A percentile compares a stretch with the other conserved stretches of the same genome.
Evolutionary conservation across 2,329 filamentous ascomycete genomes (phyloP).

Genomic region (Aspergillus sp.): DNA sequence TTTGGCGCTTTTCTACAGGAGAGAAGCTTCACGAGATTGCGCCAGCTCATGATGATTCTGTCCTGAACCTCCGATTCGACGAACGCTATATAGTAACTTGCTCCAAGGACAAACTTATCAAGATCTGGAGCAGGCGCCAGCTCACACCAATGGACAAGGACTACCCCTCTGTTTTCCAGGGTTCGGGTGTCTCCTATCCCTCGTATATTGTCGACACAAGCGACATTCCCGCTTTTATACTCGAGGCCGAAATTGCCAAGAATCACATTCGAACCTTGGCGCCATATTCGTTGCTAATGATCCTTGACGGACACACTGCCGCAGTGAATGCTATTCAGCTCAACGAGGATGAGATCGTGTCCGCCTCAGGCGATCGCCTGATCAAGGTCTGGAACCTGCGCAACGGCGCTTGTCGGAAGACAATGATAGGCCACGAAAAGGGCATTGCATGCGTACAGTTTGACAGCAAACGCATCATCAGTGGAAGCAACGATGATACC

Average conservation of each 20-base stretch:
- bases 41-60: slow-evolving; percentile 82
- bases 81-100: slow-evolving; percentile 90
- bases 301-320: slow-evolving; percentile 79
- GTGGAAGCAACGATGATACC: slow-evolving; percentile 92
- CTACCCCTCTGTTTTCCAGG: slow-evolving; percentile 47
- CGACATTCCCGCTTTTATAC: slow-evolving; percentile 40
- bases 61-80: slow-evolving; percentile 91
- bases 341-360: slow-evolving; percentile 80
- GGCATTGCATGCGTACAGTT: slow-evolving; percentile 98
- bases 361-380: slow-evolving; percentile 87
- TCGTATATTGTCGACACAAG: slow-evolving; percentile 57
- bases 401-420: slow-evolving; percentile 72
- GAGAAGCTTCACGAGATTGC: slow-evolving; percentile 74
- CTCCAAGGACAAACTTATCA: slow-evolving; percentile 96
- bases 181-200: slow-evolving; percentile 51
- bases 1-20: slow-evolving; percentile 93
- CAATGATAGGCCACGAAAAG: slow-evolving; percentile 84
- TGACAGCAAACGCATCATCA: slow-evolving; percentile 89
- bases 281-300: slow-evolving; percentile 76
- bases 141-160: slow-evolving; percentile 54
- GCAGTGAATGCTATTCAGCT: slow-evolving; percentile 97
- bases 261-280: slow-evolving; percentile 50
- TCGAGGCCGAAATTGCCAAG: slow-evolving; percentile 48
- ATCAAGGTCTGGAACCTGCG: slow-evolving; percentile 96
- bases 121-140: slow-evolving; percentile 83